These are phyloP conservation scores for Silene conica DNA, from an alignment of 148 eudicot species.

Conservation along the genomic window DNA sequence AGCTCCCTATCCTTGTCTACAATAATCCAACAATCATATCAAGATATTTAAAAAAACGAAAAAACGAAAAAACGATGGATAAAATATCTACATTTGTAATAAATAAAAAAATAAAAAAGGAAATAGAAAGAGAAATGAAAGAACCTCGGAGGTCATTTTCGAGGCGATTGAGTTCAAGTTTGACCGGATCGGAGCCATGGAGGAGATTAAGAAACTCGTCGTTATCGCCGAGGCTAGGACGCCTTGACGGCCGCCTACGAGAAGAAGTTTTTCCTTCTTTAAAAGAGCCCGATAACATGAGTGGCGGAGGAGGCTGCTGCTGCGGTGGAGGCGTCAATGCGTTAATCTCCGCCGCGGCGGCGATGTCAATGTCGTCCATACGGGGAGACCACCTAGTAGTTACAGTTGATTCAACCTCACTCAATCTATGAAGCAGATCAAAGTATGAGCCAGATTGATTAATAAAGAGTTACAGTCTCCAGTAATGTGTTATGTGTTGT, in stretches of 20 bases:
- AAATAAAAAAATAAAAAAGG: neutral
- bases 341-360: neutral
- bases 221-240: slow-evolving; percentile 71
- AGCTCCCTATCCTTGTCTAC: slow-evolving; percentile 91
- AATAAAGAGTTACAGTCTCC: neutral
- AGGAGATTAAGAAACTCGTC: slow-evolving; percentile 79
- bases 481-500: too few relatives aligned
- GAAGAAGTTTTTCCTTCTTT: slow-evolving; percentile 52
- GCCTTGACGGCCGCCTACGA: slow-evolving; percentile 49
- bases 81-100: slow-evolving; percentile 8
- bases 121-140: slow-evolving; percentile 28
- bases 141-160: slow-evolving; percentile 94
- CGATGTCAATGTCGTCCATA: slow-evolving; percentile 20
- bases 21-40: neutral
- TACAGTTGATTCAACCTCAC: neutral
- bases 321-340: slow-evolving; percentile 4
- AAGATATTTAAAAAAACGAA: neutral
- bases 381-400: neutral
- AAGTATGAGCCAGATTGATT: neutral
- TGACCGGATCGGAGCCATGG: slow-evolving; percentile 99
- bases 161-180: slow-evolving; percentile 82
- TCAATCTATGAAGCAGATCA: slow-evolving; percentile 9
- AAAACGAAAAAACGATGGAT: neutral
- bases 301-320: slow-evolving; percentile 27
- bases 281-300: slow-evolving; percentile 56